These are phyloP conservation scores for Dictyostelium purpureum DNA, from an alignment of 78 protist species.

Conservation along the genomic window DNA sequence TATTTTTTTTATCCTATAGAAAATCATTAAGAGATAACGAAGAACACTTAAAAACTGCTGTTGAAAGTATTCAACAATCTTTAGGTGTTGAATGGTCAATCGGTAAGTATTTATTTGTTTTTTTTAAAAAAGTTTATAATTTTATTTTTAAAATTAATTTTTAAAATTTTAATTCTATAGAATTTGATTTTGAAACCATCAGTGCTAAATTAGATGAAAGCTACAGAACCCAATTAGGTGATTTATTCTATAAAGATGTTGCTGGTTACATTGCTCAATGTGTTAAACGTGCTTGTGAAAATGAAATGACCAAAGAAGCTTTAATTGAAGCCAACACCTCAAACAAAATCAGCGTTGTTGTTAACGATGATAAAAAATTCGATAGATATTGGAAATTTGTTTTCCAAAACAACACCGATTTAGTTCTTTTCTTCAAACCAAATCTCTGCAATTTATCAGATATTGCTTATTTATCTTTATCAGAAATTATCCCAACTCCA, in stretches of 20 bases:
- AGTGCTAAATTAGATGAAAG: neutral
- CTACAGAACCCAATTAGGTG: conserved; percentile 18
- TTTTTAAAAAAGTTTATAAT: no score
- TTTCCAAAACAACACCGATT: neutral
- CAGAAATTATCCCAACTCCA: conserved; percentile 45
- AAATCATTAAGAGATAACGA: conserved; percentile 56
- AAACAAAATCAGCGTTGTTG: neutral
- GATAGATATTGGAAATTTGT: conserved; percentile 33
- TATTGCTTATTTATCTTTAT: conserved; percentile 11
- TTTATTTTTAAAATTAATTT: no score
- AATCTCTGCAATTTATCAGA: conserved; percentile 6
- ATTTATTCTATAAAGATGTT: conserved; percentile 41
- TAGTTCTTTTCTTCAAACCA: conserved; percentile 17
- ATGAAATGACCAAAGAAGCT: conserved; percentile 76
- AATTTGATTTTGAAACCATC: conserved; percentile 67
- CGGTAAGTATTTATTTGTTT: no score
- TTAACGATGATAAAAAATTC: conserved; percentile 63
- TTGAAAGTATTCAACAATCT: conserved; percentile 14
- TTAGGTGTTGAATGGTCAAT: conserved; percentile 66
- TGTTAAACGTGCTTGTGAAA: conserved; percentile 11
- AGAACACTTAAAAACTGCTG: conserved; percentile 23
- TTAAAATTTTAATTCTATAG: no score
- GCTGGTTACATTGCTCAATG: neutral
- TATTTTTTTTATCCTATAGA: neutral
- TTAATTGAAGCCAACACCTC: conserved; percentile 53